Base-by-base conservation (phyloP, 2,329 filamentous ascomycete species). In the Cordyceps cateniannulata region DNA sequence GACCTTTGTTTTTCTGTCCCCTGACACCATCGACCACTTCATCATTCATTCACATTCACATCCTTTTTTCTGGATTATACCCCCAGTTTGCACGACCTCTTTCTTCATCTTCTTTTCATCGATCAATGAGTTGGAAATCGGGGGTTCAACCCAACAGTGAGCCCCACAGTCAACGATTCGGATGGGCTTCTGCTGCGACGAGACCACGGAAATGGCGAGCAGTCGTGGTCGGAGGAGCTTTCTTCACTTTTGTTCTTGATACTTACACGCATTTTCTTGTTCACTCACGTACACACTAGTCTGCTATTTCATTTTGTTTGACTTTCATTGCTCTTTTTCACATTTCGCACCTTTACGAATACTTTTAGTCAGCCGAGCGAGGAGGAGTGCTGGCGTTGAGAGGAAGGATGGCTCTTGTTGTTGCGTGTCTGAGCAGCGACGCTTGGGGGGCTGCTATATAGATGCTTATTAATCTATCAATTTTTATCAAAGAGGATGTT, bases 1-100 rank as follows among this genome's bases (percentile, higher is more conserved):
- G 24, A 60, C 40, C n/a, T n/a, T 45, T 10, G 18, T 10, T 5
- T 18, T 45, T 5, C 16, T 14, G n/a, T 50, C 16, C n/a, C 42
- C 40, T 24, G 3, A 6, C 18, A 24, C 7, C 18, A 47, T 40
- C 25, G 6, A 18, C 40, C 40, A 1, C 5, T 18, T 14, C 3
- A n/a, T 12, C 12, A 29, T 42, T 42, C 38, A 42, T 16, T 4
- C 32, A 42, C 38, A 0, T 44, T n/a, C n/a, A n/a, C n/a, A n/a
- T 59, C 3, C 8, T 27, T 49, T 29, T 35, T 55, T 49, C 50
- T 60, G 58, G 58, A 54, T 54, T 60, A 60, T 60, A 60, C 58
- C 58, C 58, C 56, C 35, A 40, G 16, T 9, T 18, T 48, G 25
- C 35, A 54, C 50, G 44, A 60, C 29, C 20, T 29, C 24, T 29